Evolutionary conservation across 441 rosid genomes (phyloP), one percentile per base, ranked within the genome.

Genomic region (Bruguiera hainesii): DNA sequence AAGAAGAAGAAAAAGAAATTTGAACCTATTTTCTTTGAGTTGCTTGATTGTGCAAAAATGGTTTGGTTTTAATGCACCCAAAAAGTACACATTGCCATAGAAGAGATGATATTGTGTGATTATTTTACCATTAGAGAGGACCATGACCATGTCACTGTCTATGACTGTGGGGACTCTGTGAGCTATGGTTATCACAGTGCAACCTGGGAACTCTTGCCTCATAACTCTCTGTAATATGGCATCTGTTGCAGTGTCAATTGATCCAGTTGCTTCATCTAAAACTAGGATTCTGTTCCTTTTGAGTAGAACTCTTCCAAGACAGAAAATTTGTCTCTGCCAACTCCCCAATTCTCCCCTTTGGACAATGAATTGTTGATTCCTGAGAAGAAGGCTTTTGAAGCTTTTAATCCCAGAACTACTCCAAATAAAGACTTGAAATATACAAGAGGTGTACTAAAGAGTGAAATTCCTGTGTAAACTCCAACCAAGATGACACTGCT

Each of bases 321-420:
- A 76, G 53, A 79, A 78, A 7, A 84, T 35, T 61, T 81, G 88
- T 26, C 84, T 56, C 64, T 79, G 82, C 65, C 84, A 71, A 62
- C 72, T 56, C 88, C 79, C 88, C 84, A 84, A 55, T 84, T 81
- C 42, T 60, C 63, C 11, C 49, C 59, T 78, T 72, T 81, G 52
- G 85, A 84, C 18, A 89, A 69, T 31, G 91, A 79, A 55, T 81
- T 75, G 50, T 63, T 85, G 76, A 87, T 76, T 66, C 86, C 82
- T 16, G 83, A 84, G 75, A 85, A 87, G 81, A 84, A 87, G 49
- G 89, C 83, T 66, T 69, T 79, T 6, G 89, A 89, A 66, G 93
- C 86, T 80, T 76, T 83, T 33, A 84, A 66, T 56, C 96, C 91
- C 60, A 87, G 74, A 64, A 76, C 75, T 6, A 89, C 88, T 23